A percentile compares a stretch with the other conserved stretches of the same genome.
Conservation (phyloP, 306 rosid genomes). For the Glycine latifolia region DNA sequence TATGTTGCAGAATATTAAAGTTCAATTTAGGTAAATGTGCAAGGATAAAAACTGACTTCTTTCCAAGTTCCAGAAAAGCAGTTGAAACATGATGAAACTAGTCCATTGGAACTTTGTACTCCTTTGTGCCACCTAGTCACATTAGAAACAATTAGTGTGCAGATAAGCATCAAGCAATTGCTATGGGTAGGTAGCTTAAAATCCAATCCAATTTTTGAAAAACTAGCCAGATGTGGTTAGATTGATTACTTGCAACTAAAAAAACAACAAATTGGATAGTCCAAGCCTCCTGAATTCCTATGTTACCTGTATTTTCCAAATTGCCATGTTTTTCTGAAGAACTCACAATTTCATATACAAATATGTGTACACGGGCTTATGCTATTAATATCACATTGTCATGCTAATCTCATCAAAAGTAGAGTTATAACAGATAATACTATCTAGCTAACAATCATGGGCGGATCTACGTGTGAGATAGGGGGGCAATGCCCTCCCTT, state of each 20-base stretch:
- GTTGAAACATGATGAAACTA: slow-evolving; percentile 68
- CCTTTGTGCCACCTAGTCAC: too few relatives aligned
- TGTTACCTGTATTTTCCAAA: not conserved
- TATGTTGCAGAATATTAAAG: slow-evolving; percentile 14
- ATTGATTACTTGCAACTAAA: too few relatives aligned
- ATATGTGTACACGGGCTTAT: not conserved
- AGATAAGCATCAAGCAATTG: slow-evolving; percentile 30
- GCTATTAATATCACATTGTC: not conserved
- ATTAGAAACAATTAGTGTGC: slow-evolving; percentile 37
- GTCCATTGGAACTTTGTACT: too few relatives aligned
- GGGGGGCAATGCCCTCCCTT: too few relatives aligned
- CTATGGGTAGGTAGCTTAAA: not conserved
- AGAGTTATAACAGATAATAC: not conserved
- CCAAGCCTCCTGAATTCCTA: not conserved
- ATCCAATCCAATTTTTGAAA: slow-evolving; percentile 20
- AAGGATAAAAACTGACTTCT: slow-evolving; percentile 66
- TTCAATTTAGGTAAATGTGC: slow-evolving; percentile 29
- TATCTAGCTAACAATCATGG: not conserved
- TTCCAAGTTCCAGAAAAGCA: slow-evolving; percentile 91
- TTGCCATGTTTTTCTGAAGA: too few relatives aligned
- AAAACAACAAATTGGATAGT: not conserved
- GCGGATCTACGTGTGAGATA: too few relatives aligned
- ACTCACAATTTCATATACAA: not conserved
- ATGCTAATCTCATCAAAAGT: not conserved
- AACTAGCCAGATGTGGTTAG: slow-evolving; percentile 1